Percentiles rank a stretch among this genome's conserved stretches.
These are phyloP conservation scores for Globisporangium recalcitrans DNA, from an alignment of 352 stramenopile species.

Conservation along the genomic window DNA sequence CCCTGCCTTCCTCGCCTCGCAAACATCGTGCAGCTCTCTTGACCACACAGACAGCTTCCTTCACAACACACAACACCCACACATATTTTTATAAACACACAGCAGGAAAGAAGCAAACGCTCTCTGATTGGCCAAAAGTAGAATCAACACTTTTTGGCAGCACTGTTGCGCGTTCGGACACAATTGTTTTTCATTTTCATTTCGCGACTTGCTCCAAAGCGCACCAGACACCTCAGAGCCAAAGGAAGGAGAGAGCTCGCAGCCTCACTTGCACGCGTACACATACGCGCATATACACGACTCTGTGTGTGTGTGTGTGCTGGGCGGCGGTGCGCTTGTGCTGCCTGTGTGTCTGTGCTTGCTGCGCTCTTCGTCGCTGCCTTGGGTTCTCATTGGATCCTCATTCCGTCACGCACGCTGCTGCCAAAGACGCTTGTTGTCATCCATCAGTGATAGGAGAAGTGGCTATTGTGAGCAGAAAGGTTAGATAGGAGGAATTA, in stretches of 20 bases:
- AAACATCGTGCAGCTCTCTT: background rate
- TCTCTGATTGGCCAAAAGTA: constrained; percentile 2
- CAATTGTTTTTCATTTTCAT: constrained; percentile 1
- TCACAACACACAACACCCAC: background rate
- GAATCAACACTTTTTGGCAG: too few relatives aligned
- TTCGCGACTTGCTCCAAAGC: background rate
- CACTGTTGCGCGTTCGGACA: background rate
- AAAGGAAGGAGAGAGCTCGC: background rate
- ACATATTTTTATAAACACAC: background rate
- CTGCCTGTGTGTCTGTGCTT: background rate
- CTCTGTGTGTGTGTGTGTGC: background rate
- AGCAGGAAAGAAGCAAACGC: background rate
- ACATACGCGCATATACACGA: background rate
- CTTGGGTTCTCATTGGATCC: background rate
- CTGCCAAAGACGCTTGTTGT: too few relatives aligned
- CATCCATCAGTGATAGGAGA: too few relatives aligned
- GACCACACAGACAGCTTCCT: background rate
- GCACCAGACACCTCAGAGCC: background rate
- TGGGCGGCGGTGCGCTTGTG: background rate
- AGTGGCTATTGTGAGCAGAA: background rate
- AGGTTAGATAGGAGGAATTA: too few relatives aligned
- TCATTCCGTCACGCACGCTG: background rate
- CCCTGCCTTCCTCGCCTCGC: too few relatives aligned
- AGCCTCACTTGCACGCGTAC: background rate
- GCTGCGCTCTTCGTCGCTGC: background rate